phyloP scores from a whole-genome alignment of 2,329 filamentous ascomycete species.

The Colletotrichum sp. region DNA sequence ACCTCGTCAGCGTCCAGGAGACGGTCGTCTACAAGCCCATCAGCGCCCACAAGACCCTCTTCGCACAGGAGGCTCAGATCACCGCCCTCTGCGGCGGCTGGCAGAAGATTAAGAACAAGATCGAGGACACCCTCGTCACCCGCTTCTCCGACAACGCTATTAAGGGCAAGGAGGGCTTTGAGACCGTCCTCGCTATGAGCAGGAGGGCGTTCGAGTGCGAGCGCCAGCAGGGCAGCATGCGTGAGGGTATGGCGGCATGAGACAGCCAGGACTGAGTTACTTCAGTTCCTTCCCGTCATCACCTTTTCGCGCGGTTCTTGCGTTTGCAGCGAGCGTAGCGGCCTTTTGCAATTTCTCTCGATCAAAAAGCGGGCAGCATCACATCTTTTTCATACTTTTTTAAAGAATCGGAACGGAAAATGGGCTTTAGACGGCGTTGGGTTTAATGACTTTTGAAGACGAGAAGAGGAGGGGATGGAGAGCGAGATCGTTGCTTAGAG shows the following conservation, averaged over 20 bases:
- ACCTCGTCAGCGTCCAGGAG: slow-evolving; percentile 90
- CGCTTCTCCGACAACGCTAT: slow-evolving; percentile 90
- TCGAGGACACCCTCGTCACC: slow-evolving; percentile 89
- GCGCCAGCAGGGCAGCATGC: slow-evolving; percentile 43
- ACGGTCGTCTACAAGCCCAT: slow-evolving; percentile 84
- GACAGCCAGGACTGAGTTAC: background rate
- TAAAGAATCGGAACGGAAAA: slow-evolving; percentile 1
- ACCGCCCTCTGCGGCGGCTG: slow-evolving; percentile 95
- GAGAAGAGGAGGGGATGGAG: background rate
- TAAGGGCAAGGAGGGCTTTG: slow-evolving; percentile 93
- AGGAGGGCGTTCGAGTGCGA: slow-evolving; percentile 88
- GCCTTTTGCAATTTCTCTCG: background rate
- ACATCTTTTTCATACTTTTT: background rate
- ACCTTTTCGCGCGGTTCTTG: background rate
- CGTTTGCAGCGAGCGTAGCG: slow-evolving; percentile 8
- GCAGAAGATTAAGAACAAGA: slow-evolving; percentile 95
- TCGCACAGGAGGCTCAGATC: slow-evolving; percentile 89
- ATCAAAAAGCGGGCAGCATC: slow-evolving; percentile 12
- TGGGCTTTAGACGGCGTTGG: slow-evolving; percentile 9
- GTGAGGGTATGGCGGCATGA: slow-evolving; percentile 16
- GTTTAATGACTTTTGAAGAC: background rate
- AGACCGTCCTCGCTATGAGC: slow-evolving; percentile 93
- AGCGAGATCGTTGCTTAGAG: background rate
- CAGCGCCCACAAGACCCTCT: slow-evolving; percentile 69
- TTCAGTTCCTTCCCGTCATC: background rate